Evolutionary conservation across 495 filamentous ascomycete genomes (phyloP).

Genomic region (Chaetomidium leptoderma): DNA sequence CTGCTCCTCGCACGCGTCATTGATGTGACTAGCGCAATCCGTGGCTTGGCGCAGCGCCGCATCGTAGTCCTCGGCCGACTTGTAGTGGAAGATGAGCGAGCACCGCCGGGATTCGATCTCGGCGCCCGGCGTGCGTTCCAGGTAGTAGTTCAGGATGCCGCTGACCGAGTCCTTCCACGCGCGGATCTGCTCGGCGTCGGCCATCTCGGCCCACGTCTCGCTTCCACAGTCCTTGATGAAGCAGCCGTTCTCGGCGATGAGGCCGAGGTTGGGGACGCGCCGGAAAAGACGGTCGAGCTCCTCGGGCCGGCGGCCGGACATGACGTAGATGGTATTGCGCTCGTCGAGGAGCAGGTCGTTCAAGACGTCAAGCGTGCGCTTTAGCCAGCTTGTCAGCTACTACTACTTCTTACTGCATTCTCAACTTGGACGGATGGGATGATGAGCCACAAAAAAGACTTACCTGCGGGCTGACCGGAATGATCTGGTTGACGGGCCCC

Average conservation of each 20-base stretch:
- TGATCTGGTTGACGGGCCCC: slow-evolving; percentile 72
- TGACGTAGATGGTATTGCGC: slow-evolving; percentile 84
- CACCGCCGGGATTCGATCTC: slow-evolving; percentile 83
- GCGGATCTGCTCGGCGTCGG: slow-evolving; percentile 59
- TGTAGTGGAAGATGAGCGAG: slow-evolving; percentile 83
- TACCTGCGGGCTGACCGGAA: slow-evolving; percentile 73
- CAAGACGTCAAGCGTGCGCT: slow-evolving; percentile 71
- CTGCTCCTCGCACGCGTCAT: slow-evolving; percentile 79
- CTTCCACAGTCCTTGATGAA: slow-evolving; percentile 70
- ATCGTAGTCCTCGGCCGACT: slow-evolving; percentile 68
- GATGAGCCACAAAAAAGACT: no score
- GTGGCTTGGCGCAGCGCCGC: slow-evolving; percentile 70
- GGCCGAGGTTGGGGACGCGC: slow-evolving; percentile 68
- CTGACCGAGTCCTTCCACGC: slow-evolving; percentile 74
- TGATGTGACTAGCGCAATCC: slow-evolving; percentile 88
- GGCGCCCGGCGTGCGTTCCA: slow-evolving; percentile 79
- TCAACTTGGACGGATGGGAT: no score
- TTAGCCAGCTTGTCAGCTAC: not conserved
- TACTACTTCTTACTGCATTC: not conserved
- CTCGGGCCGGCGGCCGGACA: slow-evolving; percentile 79
- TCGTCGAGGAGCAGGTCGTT: slow-evolving; percentile 74
- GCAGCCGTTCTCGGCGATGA: slow-evolving; percentile 91
- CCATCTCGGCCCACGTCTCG: slow-evolving; percentile 67
- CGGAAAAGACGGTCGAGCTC: slow-evolving; percentile 84
- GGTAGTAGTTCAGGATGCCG: slow-evolving; percentile 78